Base-by-base conservation (phyloP, 2,329 filamentous ascomycete species). In the Phaeophleospora eucalypticola region DNA sequence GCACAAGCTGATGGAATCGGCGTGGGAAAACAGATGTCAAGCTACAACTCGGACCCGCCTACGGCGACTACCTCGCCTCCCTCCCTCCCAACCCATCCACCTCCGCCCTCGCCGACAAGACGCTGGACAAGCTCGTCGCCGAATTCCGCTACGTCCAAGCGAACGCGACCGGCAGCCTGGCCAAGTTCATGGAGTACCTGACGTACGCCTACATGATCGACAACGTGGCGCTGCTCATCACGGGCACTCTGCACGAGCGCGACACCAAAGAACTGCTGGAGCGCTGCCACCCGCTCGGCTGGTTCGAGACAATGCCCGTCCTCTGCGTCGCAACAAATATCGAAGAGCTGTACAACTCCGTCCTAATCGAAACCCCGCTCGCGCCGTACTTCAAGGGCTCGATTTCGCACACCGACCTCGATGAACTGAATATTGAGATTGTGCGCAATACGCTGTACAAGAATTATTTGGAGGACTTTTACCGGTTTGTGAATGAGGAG, bases 121-220 rank as follows among this genome's bases (percentile, higher is more conserved):
- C 93, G 45, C 96, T 93, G 62, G 93, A 98, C 68, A 98, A 98
- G 76, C 84, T 98, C 56, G 91, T 98, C 56, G 86, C 90, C 57
- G 93, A 98, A 70, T 98, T 98, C 70, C 85, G 89, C 65, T 98
- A 98, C 69, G 79, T 98, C 37, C 88, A 94, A 59, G 89, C 90
- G 53, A 95, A 98, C 66, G 87, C 91, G 20, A 88, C 88, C 2
- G 93, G 93, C 14, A 88, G 89, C 1, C 82, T 96, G 32, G 85
- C 90, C 53, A 89, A 88, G 66, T 98, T 98, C 70, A 89, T 98
- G 81, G 89, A 97, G 70, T 98, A 95, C 71, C 77, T 98, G 52
- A 98, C 93, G 1, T 98, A 98, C 68, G 91, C 90, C 53, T 98
- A 98, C 78, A 98, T 98, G 93, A 98, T 98, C 71, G 93, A 98